Evolutionary conservation across 2,329 filamentous ascomycete genomes (phyloP).

Genomic region (Aureobasidium sp.): DNA sequence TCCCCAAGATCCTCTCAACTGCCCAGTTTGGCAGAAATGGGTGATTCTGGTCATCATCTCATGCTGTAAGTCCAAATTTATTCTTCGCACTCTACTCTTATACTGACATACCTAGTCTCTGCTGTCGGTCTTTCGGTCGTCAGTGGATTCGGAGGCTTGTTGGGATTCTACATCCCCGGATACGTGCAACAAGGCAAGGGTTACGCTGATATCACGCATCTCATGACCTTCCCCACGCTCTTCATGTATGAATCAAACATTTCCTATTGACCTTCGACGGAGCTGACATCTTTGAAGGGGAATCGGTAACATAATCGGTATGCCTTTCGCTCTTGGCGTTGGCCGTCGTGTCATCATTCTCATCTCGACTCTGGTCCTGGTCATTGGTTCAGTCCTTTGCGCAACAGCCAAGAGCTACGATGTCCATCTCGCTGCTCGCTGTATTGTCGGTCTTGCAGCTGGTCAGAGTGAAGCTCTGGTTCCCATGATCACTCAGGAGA

Average conservation of each 20-base stretch:
- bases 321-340: conserved; percentile 39
- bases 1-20: conserved; percentile 21
- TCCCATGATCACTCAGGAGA: conserved; percentile 37
- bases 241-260: conserved; percentile 31
- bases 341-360: conserved; percentile 38
- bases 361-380: conserved; percentile 31
- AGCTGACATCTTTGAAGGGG: conserved; percentile 32
- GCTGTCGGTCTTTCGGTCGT: conserved; percentile 43
- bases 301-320: conserved; percentile 36
- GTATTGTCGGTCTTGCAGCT: conserved; percentile 35
- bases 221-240: conserved; percentile 38
- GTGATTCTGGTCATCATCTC: conserved; percentile 22
- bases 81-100: too few relatives aligned
- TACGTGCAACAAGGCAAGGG: conserved; percentile 35
- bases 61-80: neutral
- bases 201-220: conserved; percentile 9
- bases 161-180: conserved; percentile 46
- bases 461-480: conserved; percentile 30
- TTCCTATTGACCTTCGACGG: neutral
- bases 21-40: conserved; percentile 23
- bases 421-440: conserved; percentile 33
- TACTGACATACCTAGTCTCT: conserved; percentile 36
- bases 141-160: conserved; percentile 46
- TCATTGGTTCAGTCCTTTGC: conserved; percentile 31
- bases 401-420: conserved; percentile 28